These are phyloP conservation scores for Cytospora schulzeri DNA, from an alignment of 2,329 filamentous ascomycete genomes.

Conservation along the genomic window DNA sequence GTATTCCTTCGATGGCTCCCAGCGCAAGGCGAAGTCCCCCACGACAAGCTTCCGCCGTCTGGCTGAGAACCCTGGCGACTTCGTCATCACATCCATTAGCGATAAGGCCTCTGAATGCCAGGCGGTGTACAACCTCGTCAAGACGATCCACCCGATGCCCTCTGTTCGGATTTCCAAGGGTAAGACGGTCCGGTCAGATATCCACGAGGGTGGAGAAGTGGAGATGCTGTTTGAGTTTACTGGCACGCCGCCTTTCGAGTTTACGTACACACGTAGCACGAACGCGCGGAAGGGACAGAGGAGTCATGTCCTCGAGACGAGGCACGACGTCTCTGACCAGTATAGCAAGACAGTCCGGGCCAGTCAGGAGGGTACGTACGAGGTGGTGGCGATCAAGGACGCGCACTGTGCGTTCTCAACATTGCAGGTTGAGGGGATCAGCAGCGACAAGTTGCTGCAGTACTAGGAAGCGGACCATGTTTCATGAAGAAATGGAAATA, in stretches of 20 bases:
- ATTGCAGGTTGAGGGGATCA: slow-evolving; percentile 56
- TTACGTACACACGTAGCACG: slow-evolving; percentile 90
- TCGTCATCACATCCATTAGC: slow-evolving; percentile 82
- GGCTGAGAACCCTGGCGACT: slow-evolving; percentile 86
- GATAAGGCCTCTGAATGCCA: slow-evolving; percentile 89
- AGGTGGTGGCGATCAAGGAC: slow-evolving; percentile 96
- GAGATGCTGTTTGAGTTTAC: slow-evolving; percentile 95
- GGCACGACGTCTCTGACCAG: slow-evolving; percentile 82
- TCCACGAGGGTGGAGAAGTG: slow-evolving; percentile 93
- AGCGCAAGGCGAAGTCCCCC: slow-evolving; percentile 76
- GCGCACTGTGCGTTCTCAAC: slow-evolving; percentile 87
- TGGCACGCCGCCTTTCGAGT: slow-evolving; percentile 95
- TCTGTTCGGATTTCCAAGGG: slow-evolving; percentile 89
- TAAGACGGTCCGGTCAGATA: slow-evolving; percentile 78
- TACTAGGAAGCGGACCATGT: slow-evolving; percentile 30
- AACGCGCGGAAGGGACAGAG: slow-evolving; percentile 83
- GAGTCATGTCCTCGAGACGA: slow-evolving; percentile 82
- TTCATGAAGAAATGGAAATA: not conserved
- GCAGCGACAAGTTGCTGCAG: slow-evolving; percentile 42
- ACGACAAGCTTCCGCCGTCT: slow-evolving; percentile 90
- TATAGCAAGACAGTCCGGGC: slow-evolving; percentile 80
- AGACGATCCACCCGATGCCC: slow-evolving; percentile 88
- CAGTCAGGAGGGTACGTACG: slow-evolving; percentile 93
- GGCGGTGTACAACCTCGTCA: slow-evolving; percentile 74
- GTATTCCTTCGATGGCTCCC: slow-evolving; percentile 82